These are phyloP conservation scores for Coprinellus micaceus DNA, from an alignment of 768 basidiomycete species.

Conservation along the genomic window DNA sequence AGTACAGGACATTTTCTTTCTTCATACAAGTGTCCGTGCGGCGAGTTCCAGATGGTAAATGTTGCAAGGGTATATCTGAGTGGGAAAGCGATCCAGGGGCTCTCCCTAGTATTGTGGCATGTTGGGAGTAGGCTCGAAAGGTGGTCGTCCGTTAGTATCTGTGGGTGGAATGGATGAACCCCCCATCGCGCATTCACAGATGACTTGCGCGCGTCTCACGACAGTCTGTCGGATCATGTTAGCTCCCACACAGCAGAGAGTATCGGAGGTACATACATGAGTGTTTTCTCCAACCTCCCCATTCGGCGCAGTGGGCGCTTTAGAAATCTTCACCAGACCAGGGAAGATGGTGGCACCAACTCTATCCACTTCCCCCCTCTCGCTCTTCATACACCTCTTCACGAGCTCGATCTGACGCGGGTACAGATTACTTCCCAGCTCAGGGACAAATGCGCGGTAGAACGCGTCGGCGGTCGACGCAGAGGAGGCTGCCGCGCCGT, in stretches of 20 bases:
- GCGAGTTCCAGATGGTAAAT: background rate
- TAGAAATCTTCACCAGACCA: conserved; percentile 78
- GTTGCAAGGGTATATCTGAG: background rate
- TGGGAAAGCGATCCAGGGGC: background rate
- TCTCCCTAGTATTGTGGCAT: no score
- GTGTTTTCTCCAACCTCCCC: conserved; percentile 42
- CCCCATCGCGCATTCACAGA: conserved; percentile 77
- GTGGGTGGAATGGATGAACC: conserved; percentile 18
- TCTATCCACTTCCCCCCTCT: conserved; percentile 65
- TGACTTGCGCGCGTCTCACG: conserved; percentile 79
- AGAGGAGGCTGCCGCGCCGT: conserved; percentile 46
- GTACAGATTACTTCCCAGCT: conserved; percentile 69
- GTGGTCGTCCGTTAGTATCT: no score
- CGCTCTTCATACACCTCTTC: conserved; percentile 75
- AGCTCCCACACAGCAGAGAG: conserved; percentile 3
- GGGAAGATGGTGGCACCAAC: conserved; percentile 88
- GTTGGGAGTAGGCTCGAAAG: no score
- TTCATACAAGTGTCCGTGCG: background rate
- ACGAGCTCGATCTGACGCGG: conserved; percentile 81
- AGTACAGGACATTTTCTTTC: background rate
- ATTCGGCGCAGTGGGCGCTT: conserved; percentile 31
- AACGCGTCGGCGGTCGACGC: conserved; percentile 67
- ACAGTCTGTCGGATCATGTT: conserved; percentile 43
- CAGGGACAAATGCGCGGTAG: conserved; percentile 84
- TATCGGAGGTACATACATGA: conserved; percentile 37